Evolutionary conservation across 192 early-diverging fungal species (phyloP), one percentile per base, ranked within the genome.

Genomic region (Linnemannia zychae): DNA sequence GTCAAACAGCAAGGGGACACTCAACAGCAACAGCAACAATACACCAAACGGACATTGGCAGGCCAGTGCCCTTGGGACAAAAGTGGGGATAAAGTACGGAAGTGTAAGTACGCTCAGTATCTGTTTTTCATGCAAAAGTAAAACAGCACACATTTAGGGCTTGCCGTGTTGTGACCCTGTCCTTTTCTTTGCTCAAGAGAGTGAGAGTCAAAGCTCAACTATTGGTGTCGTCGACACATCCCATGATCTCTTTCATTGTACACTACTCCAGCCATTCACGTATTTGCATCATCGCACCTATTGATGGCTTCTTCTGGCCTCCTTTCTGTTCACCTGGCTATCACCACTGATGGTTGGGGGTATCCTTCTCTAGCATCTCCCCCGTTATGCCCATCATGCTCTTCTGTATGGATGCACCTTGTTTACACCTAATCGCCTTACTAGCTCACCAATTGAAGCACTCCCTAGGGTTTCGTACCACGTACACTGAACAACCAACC

Each of bases 131-230:
- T 31, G 57, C 28, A 31, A 31, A 31, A n/a, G 28, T 63, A 63
- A 63, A 63, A 63, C 57, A 57, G 52, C 22, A 63, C 57, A 63
- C 57, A 63, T 28, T 63, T 63, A 63, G 57, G 57, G 28, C 24
- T 12, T 63, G 57, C 57, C 57, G 48, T 49, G 17, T 15, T 15
- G 57, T 63, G 57, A 9, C 57, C 52, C 57, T 60, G 57, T 31
- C 57, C 3, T 63, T 15, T 63, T 63, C 9, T 63, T 63, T 31
- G 28, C 13, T 63, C 28, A 12, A 22, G 24, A 9, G 40, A 9
- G 40, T 9, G 57, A 44, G 57, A 63, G 57, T 63, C 57, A 63
- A 63, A 63, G 57, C 57, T 63, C 57, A 63, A 63, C 57, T n/a
- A 63, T 63, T 63, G 57, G 57, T 63, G 11, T 63, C 57, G 24